Percentiles rank a stretch among this genome's conserved stretches.
Conservation (phyloP, 441 rosid species). For the Mallotus repandus region DNA sequence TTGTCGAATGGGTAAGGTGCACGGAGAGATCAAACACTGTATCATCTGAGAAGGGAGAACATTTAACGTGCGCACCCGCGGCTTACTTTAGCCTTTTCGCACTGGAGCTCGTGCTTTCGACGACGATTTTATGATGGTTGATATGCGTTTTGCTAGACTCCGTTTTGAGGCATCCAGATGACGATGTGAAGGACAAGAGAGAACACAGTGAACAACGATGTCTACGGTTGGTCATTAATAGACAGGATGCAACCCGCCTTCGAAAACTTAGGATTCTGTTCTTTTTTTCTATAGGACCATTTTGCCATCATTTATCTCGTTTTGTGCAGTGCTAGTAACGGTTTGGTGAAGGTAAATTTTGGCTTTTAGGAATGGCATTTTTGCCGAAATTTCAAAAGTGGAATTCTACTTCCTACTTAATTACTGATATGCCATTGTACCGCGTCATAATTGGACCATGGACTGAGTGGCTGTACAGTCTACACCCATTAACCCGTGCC, state of each 20-base stretch:
- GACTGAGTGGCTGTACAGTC: too few relatives aligned
- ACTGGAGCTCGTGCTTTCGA: neutral
- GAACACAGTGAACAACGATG: too few relatives aligned
- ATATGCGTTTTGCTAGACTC: too few relatives aligned
- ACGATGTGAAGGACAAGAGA: too few relatives aligned
- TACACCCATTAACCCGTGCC: too few relatives aligned
- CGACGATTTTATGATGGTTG: neutral
- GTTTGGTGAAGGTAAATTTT: neutral
- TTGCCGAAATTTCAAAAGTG: too few relatives aligned
- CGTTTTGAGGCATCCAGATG: neutral
- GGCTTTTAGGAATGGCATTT: neutral
- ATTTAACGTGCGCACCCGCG: slow-evolving; percentile 16
- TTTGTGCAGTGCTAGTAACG: too few relatives aligned
- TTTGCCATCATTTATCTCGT: neutral
- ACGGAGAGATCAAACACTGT: neutral
- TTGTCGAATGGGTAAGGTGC: too few relatives aligned
- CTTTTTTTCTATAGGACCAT: neutral
- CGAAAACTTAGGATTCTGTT: neutral
- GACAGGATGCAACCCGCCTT: neutral
- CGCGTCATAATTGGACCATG: too few relatives aligned
- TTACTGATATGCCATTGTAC: too few relatives aligned
- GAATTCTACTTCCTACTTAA: too few relatives aligned
- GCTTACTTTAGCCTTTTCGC: neutral
- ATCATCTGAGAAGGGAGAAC: neutral
- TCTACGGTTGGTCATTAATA: neutral